Evolutionary conservation across 306 rosid genomes (phyloP).

Genomic region (Prunus dulcis): DNA sequence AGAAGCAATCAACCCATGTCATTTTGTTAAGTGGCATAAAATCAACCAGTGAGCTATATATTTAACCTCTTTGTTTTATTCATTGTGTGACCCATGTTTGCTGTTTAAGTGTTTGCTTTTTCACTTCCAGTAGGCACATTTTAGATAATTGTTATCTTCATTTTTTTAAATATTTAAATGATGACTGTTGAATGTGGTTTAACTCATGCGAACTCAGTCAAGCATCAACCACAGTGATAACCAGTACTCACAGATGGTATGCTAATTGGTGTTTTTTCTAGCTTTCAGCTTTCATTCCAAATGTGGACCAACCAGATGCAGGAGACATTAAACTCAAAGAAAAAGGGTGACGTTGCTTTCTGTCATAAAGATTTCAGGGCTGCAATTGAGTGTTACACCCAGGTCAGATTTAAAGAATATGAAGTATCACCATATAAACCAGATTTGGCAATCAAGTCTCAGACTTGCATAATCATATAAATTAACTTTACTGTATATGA

Average conservation of each 20-base stretch:
- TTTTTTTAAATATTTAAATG: neutral
- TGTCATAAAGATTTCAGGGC: slow-evolving; percentile 69
- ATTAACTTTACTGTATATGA: neutral
- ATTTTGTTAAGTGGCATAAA: no score
- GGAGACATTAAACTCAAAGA: slow-evolving; percentile 86
- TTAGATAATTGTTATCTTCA: neutral
- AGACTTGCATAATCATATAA: neutral
- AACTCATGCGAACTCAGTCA: neutral
- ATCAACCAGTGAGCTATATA: neutral
- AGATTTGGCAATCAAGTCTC: slow-evolving; percentile 1
- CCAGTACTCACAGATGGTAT: neutral
- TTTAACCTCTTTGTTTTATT: neutral
- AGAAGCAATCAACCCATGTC: neutral
- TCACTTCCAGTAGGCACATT: neutral
- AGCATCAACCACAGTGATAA: neutral
- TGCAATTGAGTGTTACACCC: slow-evolving; percentile 71
- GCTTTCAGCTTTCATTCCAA: slow-evolving; percentile 86
- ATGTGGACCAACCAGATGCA: slow-evolving; percentile 99
- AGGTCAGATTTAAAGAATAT: slow-evolving; percentile 42
- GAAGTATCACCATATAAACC: neutral
- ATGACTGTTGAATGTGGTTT: neutral
- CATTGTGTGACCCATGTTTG: neutral
- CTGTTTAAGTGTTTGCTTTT: neutral
- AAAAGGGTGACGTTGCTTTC: slow-evolving; percentile 83
- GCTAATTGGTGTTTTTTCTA: slow-evolving; percentile 13